Evolutionary conservation across 164 flowering plant species (phyloP).

Genomic region (Vitis rupestris): DNA sequence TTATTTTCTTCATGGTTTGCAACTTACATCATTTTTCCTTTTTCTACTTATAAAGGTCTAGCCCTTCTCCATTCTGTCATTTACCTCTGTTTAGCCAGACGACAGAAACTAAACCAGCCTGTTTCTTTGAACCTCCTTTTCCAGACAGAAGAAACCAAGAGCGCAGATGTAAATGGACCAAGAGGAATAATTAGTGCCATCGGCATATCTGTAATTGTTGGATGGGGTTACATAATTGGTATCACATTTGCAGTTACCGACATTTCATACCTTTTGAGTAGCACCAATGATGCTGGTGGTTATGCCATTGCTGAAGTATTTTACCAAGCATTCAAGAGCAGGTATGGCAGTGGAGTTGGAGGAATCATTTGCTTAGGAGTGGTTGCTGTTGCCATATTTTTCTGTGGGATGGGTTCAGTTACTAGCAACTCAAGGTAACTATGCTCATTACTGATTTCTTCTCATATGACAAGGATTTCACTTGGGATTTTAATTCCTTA

Average conservation of each 20-base stretch:
- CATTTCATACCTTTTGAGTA: constrained; percentile 63
- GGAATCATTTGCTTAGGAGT: constrained; percentile 87
- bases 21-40: background rate
- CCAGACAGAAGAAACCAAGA: constrained; percentile 93
- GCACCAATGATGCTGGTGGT: constrained; percentile 85
- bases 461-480: constrained; percentile 1
- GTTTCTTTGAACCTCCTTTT: constrained; percentile 15
- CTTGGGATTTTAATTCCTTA: background rate
- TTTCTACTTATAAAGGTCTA: background rate
- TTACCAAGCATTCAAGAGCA: constrained; percentile 70
- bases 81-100: background rate
- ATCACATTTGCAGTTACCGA: constrained; percentile 84
- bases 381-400: constrained; percentile 82
- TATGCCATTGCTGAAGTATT: constrained; percentile 93
- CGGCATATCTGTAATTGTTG: constrained; percentile 82
- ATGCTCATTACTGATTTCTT: background rate
- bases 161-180: constrained; percentile 90
- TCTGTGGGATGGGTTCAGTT: constrained; percentile 89
- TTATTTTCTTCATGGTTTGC: background rate
- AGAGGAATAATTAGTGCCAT: constrained; percentile 88
- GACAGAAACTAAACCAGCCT: constrained; percentile 1
- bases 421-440: constrained; percentile 90
- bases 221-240: constrained; percentile 83
- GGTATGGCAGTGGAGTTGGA: constrained; percentile 88
- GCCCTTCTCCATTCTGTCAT: background rate